Conservation (phyloP, 1,139 yeast genomes). For the Geotrichum carabidarum region DNA sequence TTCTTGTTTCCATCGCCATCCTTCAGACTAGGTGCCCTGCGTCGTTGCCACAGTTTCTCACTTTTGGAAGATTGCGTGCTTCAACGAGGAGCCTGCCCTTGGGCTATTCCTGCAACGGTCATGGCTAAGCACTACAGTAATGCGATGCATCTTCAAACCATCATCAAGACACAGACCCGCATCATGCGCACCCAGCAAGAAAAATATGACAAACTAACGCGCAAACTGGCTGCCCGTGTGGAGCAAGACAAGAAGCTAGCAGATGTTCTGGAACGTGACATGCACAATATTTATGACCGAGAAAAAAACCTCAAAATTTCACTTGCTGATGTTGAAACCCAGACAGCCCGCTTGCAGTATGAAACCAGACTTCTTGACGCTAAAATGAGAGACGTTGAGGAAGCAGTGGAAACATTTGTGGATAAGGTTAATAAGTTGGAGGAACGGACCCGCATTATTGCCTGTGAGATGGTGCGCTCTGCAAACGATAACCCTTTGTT, state of each 20-base stretch:
- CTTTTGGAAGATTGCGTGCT: conserved; percentile 14
- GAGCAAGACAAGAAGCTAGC: conserved; percentile 31
- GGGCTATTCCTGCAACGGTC: conserved; percentile 11
- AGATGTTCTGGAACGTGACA: conserved; percentile 36
- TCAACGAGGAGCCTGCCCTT: conserved; percentile 9
- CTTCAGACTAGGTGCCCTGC: conserved; percentile 10
- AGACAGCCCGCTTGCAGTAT: conserved; percentile 72
- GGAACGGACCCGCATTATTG: conserved; percentile 23
- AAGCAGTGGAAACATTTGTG: conserved; percentile 53
- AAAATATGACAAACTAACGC: conserved; percentile 9
- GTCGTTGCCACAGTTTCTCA: conserved; percentile 17
- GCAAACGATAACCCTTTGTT: neutral
- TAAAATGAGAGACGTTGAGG: conserved; percentile 77
- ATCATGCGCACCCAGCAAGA: conserved; percentile 8
- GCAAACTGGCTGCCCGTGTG: conserved; percentile 34
- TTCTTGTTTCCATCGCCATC: conserved; percentile 1
- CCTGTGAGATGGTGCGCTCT: conserved; percentile 1
- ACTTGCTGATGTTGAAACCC: conserved; percentile 58
- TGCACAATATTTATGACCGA: conserved; percentile 38
- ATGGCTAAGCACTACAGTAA: conserved; percentile 10
- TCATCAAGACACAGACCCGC: conserved; percentile 5
- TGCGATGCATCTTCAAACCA: conserved; percentile 11
- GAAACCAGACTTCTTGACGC: conserved; percentile 69
- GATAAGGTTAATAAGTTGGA: conserved; percentile 41
- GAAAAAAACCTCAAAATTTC: conserved; percentile 44